Base-by-base conservation (phyloP, 108 stramenopile species). In the Schizochytrium sp. region DNA sequence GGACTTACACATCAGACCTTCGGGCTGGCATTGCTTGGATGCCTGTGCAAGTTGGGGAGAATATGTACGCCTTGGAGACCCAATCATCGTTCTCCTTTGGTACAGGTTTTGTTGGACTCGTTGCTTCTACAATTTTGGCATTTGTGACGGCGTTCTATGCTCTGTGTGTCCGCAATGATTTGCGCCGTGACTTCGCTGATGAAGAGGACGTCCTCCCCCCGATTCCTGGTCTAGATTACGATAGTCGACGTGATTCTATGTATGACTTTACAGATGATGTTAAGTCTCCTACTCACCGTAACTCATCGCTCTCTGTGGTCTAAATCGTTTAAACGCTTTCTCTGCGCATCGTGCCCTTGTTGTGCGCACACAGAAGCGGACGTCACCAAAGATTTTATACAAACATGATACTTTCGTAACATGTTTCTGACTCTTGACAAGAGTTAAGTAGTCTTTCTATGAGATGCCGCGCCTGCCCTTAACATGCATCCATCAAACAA, bases 131-230 rank as follows among this genome's bases (percentile, higher is more conserved):
- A 8, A 38, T 69, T 44, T 1, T 69, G 42, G 44, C 44, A 38
- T 44, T 69, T 15, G 15, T 69, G 42, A 38, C 64, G 12, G 64
- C 64, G 10, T 13, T 69, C 42, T 69, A 69, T 44, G 44, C 42
- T 44, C 10, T 69, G 7, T 44, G 44, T 38, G 64, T 44, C 19
- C 64, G 64, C 64, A 69, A 69, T 15, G 64, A 69, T 38, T 44
- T 69, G 10, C 64, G 64, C 64, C 40, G 64, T 38, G 19, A 69
- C 19, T 44, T 69, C 3, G 64, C 64, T 44, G 64, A 69, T 44
- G 64, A 69, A 44, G 64, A 69, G 28, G 64, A 69, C 28, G 64
- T 38, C 12, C 64, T 69, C 28, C 64, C 64, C 10, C 64, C 64
- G 12, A 8, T 1, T 38, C 1, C 28, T 69, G 19, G 19, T 69